A percentile compares a stretch with the other conserved stretches of the same genome.
These are phyloP conservation scores for Coprinellus aureogranulatus DNA, from an alignment of 768 basidiomycete species.

Conservation along the genomic window DNA sequence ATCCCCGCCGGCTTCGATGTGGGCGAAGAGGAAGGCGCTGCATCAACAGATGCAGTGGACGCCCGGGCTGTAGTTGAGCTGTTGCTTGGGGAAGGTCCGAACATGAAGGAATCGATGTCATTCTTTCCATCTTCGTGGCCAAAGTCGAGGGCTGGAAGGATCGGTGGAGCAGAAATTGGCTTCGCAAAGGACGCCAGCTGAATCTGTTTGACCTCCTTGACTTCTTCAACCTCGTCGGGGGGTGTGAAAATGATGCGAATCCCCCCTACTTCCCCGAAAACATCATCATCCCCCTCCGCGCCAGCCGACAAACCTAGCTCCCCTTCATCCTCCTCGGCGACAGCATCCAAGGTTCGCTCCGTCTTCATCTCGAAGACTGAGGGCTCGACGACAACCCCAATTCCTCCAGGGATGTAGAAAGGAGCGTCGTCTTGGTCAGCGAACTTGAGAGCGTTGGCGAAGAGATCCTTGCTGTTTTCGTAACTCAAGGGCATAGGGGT, in stretches of 20 bases:
- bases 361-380: constrained; percentile 42
- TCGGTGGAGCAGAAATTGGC: constrained; percentile 28
- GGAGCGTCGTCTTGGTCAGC: constrained; percentile 52
- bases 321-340: constrained; percentile 30
- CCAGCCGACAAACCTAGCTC: constrained; percentile 27
- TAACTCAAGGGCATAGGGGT: constrained; percentile 41
- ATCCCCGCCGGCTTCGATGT: too few relatives aligned
- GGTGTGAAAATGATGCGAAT: constrained; percentile 74
- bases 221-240: constrained; percentile 43
- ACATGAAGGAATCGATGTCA: constrained; percentile 28
- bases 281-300: constrained; percentile 44
- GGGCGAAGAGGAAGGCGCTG: constrained; percentile 14
- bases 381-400: constrained; percentile 43
- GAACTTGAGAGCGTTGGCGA: constrained; percentile 52
- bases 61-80: constrained; percentile 13
- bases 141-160: constrained; percentile 35
- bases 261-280: constrained; percentile 64
- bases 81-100: constrained; percentile 27
- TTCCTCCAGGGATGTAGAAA: constrained; percentile 41
- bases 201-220: constrained; percentile 26
- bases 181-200: constrained; percentile 24
- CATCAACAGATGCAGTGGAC: constrained; percentile 10
- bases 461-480: constrained; percentile 60
- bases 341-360: constrained; percentile 25
- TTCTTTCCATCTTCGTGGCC: constrained; percentile 28